A percentile compares a stretch with the other conserved stretches of the same genome.
Evolutionary conservation across 2,329 filamentous ascomycete genomes (phyloP).

Genomic region (Chaetomiaceae sp.): DNA sequence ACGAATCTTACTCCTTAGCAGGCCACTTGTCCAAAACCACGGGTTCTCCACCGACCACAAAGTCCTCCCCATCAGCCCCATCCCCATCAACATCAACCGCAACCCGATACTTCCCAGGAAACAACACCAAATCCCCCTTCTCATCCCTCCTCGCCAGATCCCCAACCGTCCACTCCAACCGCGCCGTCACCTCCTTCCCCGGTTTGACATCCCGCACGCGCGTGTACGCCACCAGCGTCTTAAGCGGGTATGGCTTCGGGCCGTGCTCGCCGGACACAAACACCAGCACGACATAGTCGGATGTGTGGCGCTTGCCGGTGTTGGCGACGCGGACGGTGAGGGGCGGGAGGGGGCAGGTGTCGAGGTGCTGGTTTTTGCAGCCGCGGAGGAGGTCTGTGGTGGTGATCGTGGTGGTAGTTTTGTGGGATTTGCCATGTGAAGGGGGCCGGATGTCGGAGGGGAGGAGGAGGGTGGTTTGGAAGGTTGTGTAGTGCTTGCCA

Average conservation of each 20-base stretch:
- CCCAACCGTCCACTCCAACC: conserved; percentile 42
- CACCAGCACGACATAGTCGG: conserved; percentile 47
- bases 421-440: too few relatives aligned
- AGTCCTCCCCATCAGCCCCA: conserved; percentile 36
- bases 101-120: conserved; percentile 47
- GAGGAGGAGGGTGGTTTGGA: conserved; percentile 16
- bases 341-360: conserved; percentile 39
- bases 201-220: conserved; percentile 36
- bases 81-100: too few relatives aligned
- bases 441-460: too few relatives aligned
- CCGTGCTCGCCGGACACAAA: conserved; percentile 42
- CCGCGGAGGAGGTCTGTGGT: conserved; percentile 32
- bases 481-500: conserved; percentile 54
- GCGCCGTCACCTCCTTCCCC: conserved; percentile 29
- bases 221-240: conserved; percentile 45
- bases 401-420: too few relatives aligned
- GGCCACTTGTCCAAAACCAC: conserved; percentile 35
- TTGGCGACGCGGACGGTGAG: conserved; percentile 42
- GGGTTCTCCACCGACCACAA: conserved; percentile 40
- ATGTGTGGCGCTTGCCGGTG: conserved; percentile 37
- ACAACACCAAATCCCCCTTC: conserved; percentile 47
- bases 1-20: too few relatives aligned
- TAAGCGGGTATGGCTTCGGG: conserved; percentile 46
- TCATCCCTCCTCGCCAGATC: conserved; percentile 44
- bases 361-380: conserved; percentile 36